These are phyloP conservation scores for Bocquillonia castaneifolia DNA, from an alignment of 441 rosid genomes.

Conservation along the genomic window DNA sequence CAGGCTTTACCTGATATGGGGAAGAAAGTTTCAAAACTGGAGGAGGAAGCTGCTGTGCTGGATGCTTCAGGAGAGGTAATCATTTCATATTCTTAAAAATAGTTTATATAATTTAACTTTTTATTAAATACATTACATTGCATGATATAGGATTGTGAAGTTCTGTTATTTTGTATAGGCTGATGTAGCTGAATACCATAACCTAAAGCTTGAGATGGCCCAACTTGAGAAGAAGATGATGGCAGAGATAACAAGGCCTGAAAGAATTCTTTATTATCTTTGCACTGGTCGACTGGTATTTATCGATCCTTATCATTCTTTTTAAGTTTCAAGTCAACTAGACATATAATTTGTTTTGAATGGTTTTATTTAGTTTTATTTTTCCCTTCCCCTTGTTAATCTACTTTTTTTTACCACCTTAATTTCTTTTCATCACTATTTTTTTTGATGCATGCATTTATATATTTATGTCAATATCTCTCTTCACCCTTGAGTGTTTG, in stretches of 20 bases:
- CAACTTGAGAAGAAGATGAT: conserved; percentile 88
- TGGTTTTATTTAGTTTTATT: neutral
- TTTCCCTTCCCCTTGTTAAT: neutral
- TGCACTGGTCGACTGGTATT: conserved; percentile 91
- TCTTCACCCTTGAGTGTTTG: neutral
- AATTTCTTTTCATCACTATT: neutral
- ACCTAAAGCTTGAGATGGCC: conserved; percentile 74
- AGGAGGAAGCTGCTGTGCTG: conserved; percentile 85
- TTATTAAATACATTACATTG: conserved; percentile 11
- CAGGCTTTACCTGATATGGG: conserved; percentile 89
- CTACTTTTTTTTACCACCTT: conserved; percentile 1
- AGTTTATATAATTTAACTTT: too few relatives aligned
- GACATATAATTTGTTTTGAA: neutral
- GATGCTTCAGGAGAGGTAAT: conserved; percentile 90
- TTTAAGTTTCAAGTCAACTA: neutral
- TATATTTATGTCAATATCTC: neutral
- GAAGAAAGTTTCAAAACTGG: conserved; percentile 69
- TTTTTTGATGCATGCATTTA: neutral
- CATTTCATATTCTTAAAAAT: too few relatives aligned
- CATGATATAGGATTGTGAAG: neutral
- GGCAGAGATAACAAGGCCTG: conserved; percentile 92
- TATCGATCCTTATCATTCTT: conserved; percentile 12
- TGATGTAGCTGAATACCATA: conserved; percentile 88
- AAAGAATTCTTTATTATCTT: conserved; percentile 79
- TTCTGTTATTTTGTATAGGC: conserved; percentile 42